Percentiles rank a stretch among this genome's conserved stretches.
Evolutionary conservation across 352 stramenopile genomes (phyloP).

Genomic region (Phytopythium vexans): DNA sequence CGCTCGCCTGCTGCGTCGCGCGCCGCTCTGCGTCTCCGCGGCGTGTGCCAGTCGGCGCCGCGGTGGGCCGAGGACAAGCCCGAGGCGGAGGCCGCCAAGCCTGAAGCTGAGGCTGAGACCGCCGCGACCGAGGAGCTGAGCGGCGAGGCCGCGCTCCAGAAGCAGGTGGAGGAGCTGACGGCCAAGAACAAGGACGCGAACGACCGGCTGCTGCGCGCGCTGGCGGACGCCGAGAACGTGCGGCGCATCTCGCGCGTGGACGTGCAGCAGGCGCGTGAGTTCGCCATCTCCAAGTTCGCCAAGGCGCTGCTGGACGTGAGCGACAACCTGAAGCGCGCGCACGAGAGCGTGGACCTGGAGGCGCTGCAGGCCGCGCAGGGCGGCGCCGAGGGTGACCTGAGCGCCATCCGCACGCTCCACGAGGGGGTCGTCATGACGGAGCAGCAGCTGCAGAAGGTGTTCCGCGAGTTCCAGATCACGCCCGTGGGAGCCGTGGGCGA

Average conservation of each 20-base stretch:
- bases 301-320: conserved; percentile 97
- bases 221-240: conserved; percentile 98
- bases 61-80: conserved; percentile 59
- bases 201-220: conserved; percentile 85
- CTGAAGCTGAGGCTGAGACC: conserved; percentile 10
- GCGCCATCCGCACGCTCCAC: conserved; percentile 71
- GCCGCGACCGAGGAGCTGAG: conserved; percentile 5
- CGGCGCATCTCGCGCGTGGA: conserved; percentile 92
- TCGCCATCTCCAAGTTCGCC: conserved; percentile 96
- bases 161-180: conserved; percentile 73
- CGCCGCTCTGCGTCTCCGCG: conserved; percentile 38
- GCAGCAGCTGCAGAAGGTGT: conserved; percentile 94
- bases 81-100: conserved; percentile 14
- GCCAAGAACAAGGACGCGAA: conserved; percentile 77
- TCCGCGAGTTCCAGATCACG: conserved; percentile 88
- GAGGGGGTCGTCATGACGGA: conserved; percentile 95
- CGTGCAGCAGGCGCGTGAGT: conserved; percentile 92
- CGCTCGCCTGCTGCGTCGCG: conserved; percentile 30
- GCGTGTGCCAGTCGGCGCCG: conserved; percentile 36
- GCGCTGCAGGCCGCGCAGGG: conserved; percentile 32
- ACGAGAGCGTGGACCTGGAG: conserved; percentile 85
- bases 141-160: conserved; percentile 45
- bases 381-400: conserved; percentile 52
- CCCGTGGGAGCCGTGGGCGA: conserved; percentile 93
- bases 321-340: conserved; percentile 96